Percentiles rank a stretch among this genome's conserved stretches.
Evolutionary conservation across 768 basidiomycete species (phyloP).

Genomic region (Boletus tylopilopsis): DNA sequence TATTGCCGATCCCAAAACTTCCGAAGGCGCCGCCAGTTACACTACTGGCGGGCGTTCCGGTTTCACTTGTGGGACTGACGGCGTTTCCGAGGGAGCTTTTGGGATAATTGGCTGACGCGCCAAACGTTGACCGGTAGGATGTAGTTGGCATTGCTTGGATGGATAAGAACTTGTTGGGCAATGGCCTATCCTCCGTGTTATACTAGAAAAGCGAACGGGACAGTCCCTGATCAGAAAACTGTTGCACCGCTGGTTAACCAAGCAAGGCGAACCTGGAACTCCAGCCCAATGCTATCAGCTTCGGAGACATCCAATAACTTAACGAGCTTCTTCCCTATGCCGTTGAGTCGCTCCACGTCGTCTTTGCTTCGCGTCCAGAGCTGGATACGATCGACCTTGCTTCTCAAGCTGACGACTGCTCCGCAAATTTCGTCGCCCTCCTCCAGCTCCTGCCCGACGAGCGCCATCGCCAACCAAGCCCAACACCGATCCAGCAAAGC

Average conservation of each 20-base stretch:
- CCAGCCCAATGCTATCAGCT: slow-evolving; percentile 78
- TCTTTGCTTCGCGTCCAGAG: slow-evolving; percentile 87
- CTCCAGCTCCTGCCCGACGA: slow-evolving; percentile 67
- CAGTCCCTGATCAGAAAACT: not conserved
- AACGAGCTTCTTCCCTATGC: slow-evolving; percentile 77
- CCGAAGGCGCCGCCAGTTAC: slow-evolving; percentile 44
- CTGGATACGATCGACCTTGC: slow-evolving; percentile 87
- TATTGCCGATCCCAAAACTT: slow-evolving; percentile 43
- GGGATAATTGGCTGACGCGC: slow-evolving; percentile 25
- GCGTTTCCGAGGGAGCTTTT: slow-evolving; percentile 20
- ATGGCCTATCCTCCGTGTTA: slow-evolving; percentile 84
- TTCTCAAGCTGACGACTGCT: slow-evolving; percentile 82
- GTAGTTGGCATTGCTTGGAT: slow-evolving; percentile 69
- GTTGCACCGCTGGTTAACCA: not conserved
- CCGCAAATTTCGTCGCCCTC: slow-evolving; percentile 76
- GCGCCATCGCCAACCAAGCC: slow-evolving; percentile 87
- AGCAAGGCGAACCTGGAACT: slow-evolving; percentile 70
- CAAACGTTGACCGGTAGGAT: slow-evolving; percentile 66
- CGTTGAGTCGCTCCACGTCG: slow-evolving; percentile 80
- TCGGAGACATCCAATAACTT: slow-evolving; percentile 83
- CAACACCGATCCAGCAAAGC: slow-evolving; percentile 80
- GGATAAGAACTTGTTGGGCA: slow-evolving; percentile 76
- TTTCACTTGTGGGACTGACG: slow-evolving; percentile 22
- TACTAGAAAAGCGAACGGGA: slow-evolving; percentile 42
- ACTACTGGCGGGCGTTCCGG: slow-evolving; percentile 20